Evolutionary conservation across 805 yeast species (phyloP).

Genomic region (Clavispora fructus): DNA sequence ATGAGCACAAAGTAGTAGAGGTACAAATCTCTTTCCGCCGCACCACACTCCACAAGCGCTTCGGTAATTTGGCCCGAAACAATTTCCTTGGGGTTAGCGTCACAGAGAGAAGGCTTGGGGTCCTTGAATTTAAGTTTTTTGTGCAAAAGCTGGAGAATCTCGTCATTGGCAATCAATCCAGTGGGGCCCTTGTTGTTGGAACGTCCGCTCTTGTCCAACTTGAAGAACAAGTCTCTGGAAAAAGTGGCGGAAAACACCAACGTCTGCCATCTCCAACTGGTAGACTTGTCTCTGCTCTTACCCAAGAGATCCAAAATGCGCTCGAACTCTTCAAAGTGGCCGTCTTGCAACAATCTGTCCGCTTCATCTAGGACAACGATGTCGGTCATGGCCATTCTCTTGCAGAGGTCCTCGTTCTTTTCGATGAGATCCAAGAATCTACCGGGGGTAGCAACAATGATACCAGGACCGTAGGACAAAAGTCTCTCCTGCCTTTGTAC

Average conservation of each 20-base stretch:
- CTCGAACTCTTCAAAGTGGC: conserved; percentile 91
- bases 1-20: conserved; percentile 79
- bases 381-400: conserved; percentile 42
- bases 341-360: conserved; percentile 89
- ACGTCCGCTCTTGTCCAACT: conserved; percentile 43
- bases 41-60: conserved; percentile 86
- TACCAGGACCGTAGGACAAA: conserved; percentile 65
- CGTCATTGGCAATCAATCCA: conserved; percentile 42
- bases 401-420: conserved; percentile 44
- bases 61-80: conserved; percentile 75
- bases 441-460: conserved; percentile 94
- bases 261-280: conserved; percentile 64
- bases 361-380: conserved; percentile 86
- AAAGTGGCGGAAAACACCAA: conserved; percentile 95
- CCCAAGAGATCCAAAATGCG: conserved; percentile 64
- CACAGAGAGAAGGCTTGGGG: conserved; percentile 63
- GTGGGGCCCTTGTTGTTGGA: conserved; percentile 17
- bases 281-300: conserved; percentile 41
- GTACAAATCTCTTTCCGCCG: conserved; percentile 84
- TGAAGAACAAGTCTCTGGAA: conserved; percentile 73
- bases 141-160: conserved; percentile 60
- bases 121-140: conserved; percentile 68
- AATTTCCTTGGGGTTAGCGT: conserved; percentile 79
- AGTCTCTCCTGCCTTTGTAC: conserved; percentile 89
- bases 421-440: conserved; percentile 79